phyloP scores from a whole-genome alignment of 345 rosid genomes.

The Gossypium ekmanianum region DNA sequence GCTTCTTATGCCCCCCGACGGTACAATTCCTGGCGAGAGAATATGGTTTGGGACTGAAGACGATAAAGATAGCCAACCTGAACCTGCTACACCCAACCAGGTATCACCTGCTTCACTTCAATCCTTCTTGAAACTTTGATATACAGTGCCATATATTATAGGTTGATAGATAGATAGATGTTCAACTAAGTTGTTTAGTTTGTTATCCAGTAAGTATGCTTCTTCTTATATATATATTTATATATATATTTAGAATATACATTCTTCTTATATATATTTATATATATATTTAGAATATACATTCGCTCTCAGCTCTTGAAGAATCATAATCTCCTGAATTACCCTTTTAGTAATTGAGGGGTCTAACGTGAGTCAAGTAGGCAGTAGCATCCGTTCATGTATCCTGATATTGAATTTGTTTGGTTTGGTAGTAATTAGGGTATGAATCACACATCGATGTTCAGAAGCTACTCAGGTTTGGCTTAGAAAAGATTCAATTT shows the following conservation, averaged over 20 bases:
- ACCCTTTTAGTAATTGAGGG: not conserved
- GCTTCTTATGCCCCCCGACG: slow-evolving; percentile 74
- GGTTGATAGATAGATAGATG: not conserved
- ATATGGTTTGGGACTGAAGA: slow-evolving; percentile 75
- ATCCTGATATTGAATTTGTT: slow-evolving; percentile 6
- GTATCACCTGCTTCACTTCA: slow-evolving; percentile 23
- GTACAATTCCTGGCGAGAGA: slow-evolving; percentile 71
- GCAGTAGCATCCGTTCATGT: not conserved
- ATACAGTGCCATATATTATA: not conserved
- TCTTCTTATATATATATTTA: no score
- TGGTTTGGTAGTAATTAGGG: not conserved
- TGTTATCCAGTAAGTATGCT: not conserved
- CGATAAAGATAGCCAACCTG: slow-evolving; percentile 48
- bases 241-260: no score
- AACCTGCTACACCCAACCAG: slow-evolving; percentile 72
- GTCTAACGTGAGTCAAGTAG: not conserved
- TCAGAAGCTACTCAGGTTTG: not conserved
- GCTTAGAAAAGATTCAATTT: no score
- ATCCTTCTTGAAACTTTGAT: not conserved
- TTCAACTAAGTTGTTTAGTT: not conserved
- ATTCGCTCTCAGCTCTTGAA: slow-evolving; percentile 8
- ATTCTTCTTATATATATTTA: no score
- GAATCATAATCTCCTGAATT: not conserved
- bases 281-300: not conserved
- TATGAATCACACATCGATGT: not conserved